A percentile compares a stretch with the other conserved stretches of the same genome.
Conservation (phyloP, 192 early-diverging fungal genomes). For the Cladochytrium replicatum region DNA sequence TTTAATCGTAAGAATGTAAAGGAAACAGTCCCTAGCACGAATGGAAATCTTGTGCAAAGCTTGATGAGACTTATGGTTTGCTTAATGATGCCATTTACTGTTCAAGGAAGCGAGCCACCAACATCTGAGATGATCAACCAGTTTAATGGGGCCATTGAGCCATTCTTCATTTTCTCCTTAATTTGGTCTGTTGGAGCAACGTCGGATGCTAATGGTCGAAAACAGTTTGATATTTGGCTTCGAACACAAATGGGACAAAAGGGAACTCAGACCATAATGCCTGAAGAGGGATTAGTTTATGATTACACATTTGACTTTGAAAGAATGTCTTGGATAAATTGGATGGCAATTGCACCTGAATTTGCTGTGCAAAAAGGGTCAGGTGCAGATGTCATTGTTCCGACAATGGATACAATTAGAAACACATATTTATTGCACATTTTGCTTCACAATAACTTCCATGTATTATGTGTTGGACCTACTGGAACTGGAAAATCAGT, state of each 20-base stretch:
- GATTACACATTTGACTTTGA: slow-evolving; percentile 41
- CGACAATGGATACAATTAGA: slow-evolving; percentile 51
- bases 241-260: slow-evolving; percentile 11
- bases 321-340: slow-evolving; percentile 34
- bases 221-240: slow-evolving; percentile 48
- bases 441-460: slow-evolving; percentile 38
- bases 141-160: slow-evolving; percentile 35
- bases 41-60: slow-evolving; percentile 40
- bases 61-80: slow-evolving; percentile 41
- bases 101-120: slow-evolving; percentile 1
- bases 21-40: slow-evolving; percentile 42
- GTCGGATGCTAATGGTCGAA: slow-evolving; percentile 36
- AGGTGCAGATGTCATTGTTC: slow-evolving; percentile 30
- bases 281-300: slow-evolving; percentile 36
- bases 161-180: slow-evolving; percentile 44
- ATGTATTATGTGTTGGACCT: slow-evolving; percentile 45
- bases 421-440: slow-evolving; percentile 47
- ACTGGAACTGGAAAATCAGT: slow-evolving; percentile 54
- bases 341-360: slow-evolving; percentile 40
- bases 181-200: slow-evolving; percentile 56
- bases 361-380: slow-evolving; percentile 16
- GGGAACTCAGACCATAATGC: slow-evolving; percentile 16
- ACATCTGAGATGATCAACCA: slow-evolving; percentile 17
- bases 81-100: slow-evolving; percentile 24
- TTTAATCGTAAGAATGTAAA: slow-evolving; percentile 37